phyloP scores from a whole-genome alignment of 768 basidiomycete species.

The Psilocybe cubensis region DNA sequence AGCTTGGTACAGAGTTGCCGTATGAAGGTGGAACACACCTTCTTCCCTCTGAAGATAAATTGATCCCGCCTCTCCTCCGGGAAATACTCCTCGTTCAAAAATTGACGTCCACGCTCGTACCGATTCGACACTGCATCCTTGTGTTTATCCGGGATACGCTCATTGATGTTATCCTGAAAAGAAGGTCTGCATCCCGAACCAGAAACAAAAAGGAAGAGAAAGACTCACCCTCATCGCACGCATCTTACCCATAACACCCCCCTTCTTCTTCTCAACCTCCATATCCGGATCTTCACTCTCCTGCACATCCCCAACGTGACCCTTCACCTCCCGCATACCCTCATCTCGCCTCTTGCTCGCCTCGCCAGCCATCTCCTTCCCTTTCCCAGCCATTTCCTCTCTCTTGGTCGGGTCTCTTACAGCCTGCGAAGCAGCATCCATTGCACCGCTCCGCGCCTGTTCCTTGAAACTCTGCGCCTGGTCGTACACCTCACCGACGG shows the following conservation, averaged over 20 bases:
- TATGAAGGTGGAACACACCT: conserved; percentile 47
- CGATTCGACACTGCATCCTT: conserved; percentile 59
- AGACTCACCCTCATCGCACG: conserved; percentile 40
- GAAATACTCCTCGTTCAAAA: conserved; percentile 84
- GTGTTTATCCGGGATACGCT: conserved; percentile 71
- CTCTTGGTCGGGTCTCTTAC: not conserved
- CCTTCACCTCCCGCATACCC: not conserved
- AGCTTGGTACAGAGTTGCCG: not conserved
- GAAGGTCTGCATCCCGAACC: conserved; percentile 21
- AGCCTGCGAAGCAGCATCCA: conserved; percentile 5
- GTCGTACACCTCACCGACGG: conserved; percentile 23
- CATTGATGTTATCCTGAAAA: conserved; percentile 29
- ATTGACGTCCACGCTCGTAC: conserved; percentile 61
- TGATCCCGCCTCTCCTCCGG: conserved; percentile 90
- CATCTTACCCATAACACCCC: conserved; percentile 35
- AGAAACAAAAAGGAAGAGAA: conserved; percentile 22
- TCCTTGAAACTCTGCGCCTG: not conserved
- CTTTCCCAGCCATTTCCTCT: not conserved
- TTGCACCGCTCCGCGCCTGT: not conserved
- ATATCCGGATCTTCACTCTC: conserved; percentile 10
- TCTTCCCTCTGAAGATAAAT: conserved; percentile 93
- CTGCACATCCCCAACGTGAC: not conserved
- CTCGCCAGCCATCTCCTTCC: not conserved
- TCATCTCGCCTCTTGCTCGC: not conserved
- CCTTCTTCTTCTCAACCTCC: conserved; percentile 33